Conservation (phyloP, 352 stramenopile species). For the Globisporangium abappressorium region DNA sequence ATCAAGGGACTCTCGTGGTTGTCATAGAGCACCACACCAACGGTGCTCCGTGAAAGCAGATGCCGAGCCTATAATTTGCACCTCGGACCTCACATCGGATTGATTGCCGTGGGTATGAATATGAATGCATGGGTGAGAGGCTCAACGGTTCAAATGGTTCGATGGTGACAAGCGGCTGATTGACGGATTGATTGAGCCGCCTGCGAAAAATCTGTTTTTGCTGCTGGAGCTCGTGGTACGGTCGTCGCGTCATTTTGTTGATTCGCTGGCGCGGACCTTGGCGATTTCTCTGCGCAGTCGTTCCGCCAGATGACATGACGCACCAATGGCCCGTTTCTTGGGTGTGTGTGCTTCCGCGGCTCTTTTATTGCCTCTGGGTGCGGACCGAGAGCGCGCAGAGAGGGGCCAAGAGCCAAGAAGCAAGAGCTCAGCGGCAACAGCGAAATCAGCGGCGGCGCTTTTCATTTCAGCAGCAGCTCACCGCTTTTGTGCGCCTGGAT, state of each 20-base stretch:
- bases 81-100: too few relatives aligned
- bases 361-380: conserved; percentile 16
- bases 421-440: background rate
- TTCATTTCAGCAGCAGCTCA: background rate
- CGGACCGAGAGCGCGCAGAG: background rate
- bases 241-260: conserved; percentile 10
- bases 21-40: background rate
- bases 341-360: background rate
- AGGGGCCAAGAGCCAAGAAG: background rate
- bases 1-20: background rate
- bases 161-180: background rate
- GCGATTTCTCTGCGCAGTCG: background rate
- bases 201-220: background rate
- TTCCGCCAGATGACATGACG: conserved; percentile 1
- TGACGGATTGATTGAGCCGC: background rate
- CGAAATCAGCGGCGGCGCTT: background rate
- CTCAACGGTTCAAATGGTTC: background rate
- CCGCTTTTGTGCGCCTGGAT: background rate
- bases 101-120: background rate
- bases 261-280: background rate
- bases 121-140: background rate
- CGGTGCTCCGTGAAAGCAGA: background rate
- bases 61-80: background rate
- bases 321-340: conserved; percentile 2
- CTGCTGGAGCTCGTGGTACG: conserved; percentile 1